phyloP scores from a whole-genome alignment of 768 basidiomycete genomes.

The Phaeotremella skinneri region DNA sequence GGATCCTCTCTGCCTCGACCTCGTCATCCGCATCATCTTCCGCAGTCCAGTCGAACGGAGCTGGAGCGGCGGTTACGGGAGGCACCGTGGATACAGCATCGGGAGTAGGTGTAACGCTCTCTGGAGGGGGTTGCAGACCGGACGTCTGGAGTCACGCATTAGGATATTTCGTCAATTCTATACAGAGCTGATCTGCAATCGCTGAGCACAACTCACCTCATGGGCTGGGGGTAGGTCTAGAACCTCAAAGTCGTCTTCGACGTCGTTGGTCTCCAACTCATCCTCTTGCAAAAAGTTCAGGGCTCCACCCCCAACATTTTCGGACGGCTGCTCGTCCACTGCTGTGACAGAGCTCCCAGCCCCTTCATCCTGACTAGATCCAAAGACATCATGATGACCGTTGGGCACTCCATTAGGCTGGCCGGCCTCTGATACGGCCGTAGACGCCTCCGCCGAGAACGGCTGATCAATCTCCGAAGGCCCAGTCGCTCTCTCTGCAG shows the following conservation, averaged over 20 bases:
- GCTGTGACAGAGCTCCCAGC: neutral
- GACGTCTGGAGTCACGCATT: conserved; percentile 12
- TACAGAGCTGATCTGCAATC: neutral
- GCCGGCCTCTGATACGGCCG: conserved; percentile 3
- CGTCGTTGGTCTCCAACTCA: conserved; percentile 25
- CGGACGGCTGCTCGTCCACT: neutral
- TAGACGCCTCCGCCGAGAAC: no score
- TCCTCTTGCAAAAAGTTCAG: conserved; percentile 45
- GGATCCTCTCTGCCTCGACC: conserved; percentile 14
- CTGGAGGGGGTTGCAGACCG: conserved; percentile 16
- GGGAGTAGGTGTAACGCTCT: neutral
- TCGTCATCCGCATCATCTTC: conserved; percentile 19
- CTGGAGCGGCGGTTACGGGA: neutral
- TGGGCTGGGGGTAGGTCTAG: conserved; percentile 19
- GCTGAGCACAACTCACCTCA: conserved; percentile 19
- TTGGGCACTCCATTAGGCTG: conserved; percentile 6
- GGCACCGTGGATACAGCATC: neutral
- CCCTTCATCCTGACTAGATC: neutral
- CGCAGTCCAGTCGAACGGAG: conserved; percentile 22
- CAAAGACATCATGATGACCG: neutral
- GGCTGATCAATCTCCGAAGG: conserved; percentile 12
- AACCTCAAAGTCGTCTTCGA: conserved; percentile 23
- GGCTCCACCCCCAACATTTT: neutral
- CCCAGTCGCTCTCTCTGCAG: neutral
- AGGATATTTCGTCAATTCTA: neutral